A percentile compares a stretch with the other conserved stretches of the same genome.
phyloP scores from a whole-genome alignment of 2,329 filamentous ascomycete genomes.

The Sporothrix euskadiensis region DNA sequence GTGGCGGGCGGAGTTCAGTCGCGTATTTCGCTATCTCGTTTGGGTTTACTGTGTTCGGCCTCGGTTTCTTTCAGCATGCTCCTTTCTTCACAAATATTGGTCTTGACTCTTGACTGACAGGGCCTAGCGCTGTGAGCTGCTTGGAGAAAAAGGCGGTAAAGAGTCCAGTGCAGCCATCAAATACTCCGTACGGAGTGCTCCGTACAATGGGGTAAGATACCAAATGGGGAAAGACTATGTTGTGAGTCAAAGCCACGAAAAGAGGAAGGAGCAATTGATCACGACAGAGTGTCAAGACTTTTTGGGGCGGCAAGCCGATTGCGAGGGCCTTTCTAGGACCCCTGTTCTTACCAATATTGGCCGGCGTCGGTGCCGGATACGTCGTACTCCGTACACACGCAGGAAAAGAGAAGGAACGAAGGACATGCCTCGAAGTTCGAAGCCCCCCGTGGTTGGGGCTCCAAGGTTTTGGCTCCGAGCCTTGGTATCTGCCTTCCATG shows the following conservation, averaged over 20 bases:
- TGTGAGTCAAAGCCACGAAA: background rate
- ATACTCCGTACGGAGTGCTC: background rate
- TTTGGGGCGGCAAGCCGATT: background rate
- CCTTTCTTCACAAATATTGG: background rate
- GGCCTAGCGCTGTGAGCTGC: background rate
- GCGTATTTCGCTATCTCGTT: constrained; percentile 14
- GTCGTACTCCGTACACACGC: no score
- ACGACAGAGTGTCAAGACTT: background rate
- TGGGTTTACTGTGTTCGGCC: background rate
- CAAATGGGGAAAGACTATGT: background rate
- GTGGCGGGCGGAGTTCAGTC: background rate
- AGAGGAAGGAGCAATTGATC: background rate
- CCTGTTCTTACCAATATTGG: background rate
- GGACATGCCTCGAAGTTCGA: no score
- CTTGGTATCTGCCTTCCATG: background rate
- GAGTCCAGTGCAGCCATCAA: no score
- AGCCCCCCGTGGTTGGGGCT: background rate
- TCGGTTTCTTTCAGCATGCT: background rate
- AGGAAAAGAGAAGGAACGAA: background rate
- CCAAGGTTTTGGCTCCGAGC: constrained; percentile 1
- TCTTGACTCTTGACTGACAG: no score
- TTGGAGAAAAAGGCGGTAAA: constrained; percentile 10
- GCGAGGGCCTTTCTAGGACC: background rate
- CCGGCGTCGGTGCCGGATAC: constrained; percentile 16
- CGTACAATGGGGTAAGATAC: background rate